These are phyloP conservation scores for Populus tomentosa DNA, from an alignment of 441 rosid genomes.

Conservation along the genomic window DNA sequence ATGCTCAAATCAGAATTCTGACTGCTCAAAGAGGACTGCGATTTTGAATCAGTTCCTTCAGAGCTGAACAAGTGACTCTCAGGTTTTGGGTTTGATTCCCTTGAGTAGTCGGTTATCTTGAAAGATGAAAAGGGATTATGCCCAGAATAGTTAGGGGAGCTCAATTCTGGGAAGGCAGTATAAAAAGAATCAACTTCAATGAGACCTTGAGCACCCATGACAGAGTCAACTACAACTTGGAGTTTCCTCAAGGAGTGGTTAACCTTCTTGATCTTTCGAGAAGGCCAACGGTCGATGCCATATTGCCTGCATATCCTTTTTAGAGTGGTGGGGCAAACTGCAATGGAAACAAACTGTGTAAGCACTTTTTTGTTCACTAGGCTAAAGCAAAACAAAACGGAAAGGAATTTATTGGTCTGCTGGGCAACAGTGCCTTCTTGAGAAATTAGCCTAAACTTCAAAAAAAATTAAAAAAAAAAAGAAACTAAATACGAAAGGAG, in stretches of 20 bases:
- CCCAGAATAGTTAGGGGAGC: constrained; percentile 15
- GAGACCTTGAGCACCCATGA: constrained; percentile 29
- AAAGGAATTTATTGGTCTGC: neutral
- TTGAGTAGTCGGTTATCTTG: neutral
- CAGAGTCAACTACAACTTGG: constrained; percentile 19
- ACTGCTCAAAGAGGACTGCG: constrained; percentile 25
- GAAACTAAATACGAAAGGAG: no score
- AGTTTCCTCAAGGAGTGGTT: constrained; percentile 10
- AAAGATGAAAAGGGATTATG: constrained; percentile 9
- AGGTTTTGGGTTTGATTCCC: constrained; percentile 16
- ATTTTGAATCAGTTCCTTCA: constrained; percentile 14
- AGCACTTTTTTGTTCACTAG: neutral
- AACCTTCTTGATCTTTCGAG: constrained; percentile 9
- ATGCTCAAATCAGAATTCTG: constrained; percentile 24
- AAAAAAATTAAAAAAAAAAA: no score
- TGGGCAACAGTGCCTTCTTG: neutral
- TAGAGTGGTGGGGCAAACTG: constrained; percentile 23
- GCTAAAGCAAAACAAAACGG: neutral
- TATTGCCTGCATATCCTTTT: constrained; percentile 25
- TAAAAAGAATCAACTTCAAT: constrained; percentile 31
- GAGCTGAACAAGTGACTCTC: constrained; percentile 9
- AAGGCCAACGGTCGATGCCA: constrained; percentile 21
- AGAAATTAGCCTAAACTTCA: neutral
- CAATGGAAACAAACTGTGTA: constrained; percentile 4
- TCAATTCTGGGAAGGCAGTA: constrained; percentile 29